Base-by-base conservation (phyloP, 495 filamentous ascomycete genomes). In the Hypoxylon cercidicola region DNA sequence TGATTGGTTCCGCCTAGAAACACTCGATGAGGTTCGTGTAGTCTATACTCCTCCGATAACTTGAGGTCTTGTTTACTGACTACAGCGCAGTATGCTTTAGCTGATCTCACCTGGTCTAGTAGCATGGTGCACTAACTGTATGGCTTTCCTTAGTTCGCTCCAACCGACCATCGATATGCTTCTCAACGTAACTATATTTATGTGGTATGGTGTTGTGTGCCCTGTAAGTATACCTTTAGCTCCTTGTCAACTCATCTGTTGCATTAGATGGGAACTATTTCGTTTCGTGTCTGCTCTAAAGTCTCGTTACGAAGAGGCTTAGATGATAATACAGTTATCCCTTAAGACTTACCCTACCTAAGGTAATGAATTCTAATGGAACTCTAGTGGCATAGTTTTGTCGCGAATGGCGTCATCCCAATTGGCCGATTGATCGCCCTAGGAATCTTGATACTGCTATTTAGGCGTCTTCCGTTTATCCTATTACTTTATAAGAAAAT, bases 1-100 rank as follows among this genome's bases (percentile, higher is more conserved):
- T 79, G 93, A 97, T 77, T 96, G 92, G 93, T 97, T 96, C 76
- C 90, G 94, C 1, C 81, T 94, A 0, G 90, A 90, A 73, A 97
- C 93, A 1, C 78, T 90, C 60, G 93, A 96, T 72, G 94, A 97
- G 70, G 68, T 71, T 39, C 28, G 68, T 68, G 12, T 69, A 2
- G 10, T 19, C 5, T 11, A 32, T 43, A 18, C 28, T 11, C 1
- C 13, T 15, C 13, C 1, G 25, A 43, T 48, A 19, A 13, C 1
- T 11, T 16, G 10, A 13, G 21, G 21, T 19, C 2, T 30, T 6
- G 1, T 54, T 45, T 51, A 35, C 65, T 68, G 60, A 68, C 25
- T 9, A 1, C 4, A n/a, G 12, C 18, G 25, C 16, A 68, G 65
- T 68, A 68, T 51, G 58, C 12, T 35, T 16, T 11, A 10, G n/a